These are phyloP conservation scores for Dittrichia graveolens DNA, from an alignment of 129 eudicot species.

Conservation along the genomic window DNA sequence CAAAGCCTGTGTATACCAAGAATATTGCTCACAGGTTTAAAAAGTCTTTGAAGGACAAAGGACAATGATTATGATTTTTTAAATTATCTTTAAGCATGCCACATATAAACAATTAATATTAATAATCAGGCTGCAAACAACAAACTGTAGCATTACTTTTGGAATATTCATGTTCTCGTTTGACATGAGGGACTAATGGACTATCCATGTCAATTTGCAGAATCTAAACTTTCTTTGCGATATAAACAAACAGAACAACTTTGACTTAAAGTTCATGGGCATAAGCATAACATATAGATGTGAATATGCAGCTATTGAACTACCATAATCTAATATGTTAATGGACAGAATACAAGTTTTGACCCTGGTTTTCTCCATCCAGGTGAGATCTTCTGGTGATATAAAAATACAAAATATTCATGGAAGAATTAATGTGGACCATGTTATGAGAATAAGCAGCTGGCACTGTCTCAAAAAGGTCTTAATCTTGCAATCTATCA, in stretches of 20 bases:
- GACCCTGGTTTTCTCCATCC: slow-evolving; percentile 2
- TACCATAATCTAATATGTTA: slow-evolving; percentile 21
- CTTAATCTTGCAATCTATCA: slow-evolving; percentile 38
- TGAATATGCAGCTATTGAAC: slow-evolving; percentile 20
- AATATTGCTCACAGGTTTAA: slow-evolving; percentile 14
- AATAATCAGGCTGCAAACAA: slow-evolving; percentile 8
- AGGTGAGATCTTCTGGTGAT: slow-evolving; percentile 14
- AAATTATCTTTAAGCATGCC: slow-evolving; percentile 20
- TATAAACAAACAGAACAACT: background rate
- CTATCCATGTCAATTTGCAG: slow-evolving; percentile 18
- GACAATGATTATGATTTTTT: slow-evolving; percentile 19
- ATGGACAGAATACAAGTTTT: slow-evolving; percentile 12
- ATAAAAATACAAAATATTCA: background rate
- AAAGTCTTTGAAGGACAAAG: background rate
- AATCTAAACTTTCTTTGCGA: slow-evolving; percentile 27
- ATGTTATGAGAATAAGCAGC: slow-evolving; percentile 42
- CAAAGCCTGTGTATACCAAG: slow-evolving; percentile 8
- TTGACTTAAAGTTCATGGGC: background rate
- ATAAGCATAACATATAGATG: background rate
- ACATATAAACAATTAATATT: slow-evolving; percentile 19
- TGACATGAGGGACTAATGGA: slow-evolving; percentile 23
- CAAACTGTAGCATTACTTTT: background rate
- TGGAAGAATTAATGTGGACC: slow-evolving; percentile 29
- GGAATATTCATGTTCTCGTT: slow-evolving; percentile 18
- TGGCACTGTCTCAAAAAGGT: slow-evolving; percentile 39